Evolutionary conservation across 2,329 filamentous ascomycete genomes (phyloP).

Genomic region (Cryphonectria japonica): DNA sequence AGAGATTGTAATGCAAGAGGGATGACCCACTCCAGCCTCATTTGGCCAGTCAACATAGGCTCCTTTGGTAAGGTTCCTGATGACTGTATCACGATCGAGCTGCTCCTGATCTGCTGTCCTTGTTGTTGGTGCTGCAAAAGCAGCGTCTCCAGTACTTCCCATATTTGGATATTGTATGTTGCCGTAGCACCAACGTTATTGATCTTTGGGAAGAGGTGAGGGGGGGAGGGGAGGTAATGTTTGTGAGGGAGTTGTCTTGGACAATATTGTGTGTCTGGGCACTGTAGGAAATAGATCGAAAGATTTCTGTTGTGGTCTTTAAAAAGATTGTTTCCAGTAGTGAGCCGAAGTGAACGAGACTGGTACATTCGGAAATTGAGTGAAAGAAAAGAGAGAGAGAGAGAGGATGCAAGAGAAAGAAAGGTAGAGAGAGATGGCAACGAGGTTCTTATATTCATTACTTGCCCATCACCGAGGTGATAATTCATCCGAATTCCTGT

Average conservation of each 20-base stretch:
- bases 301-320: not conserved
- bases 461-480: too few relatives aligned
- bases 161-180: not conserved
- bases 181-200: not conserved
- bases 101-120: slow-evolving; percentile 12
- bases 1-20: not conserved
- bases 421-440: not conserved
- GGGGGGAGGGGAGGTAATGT: too few relatives aligned
- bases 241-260: not conserved
- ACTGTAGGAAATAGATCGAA: not conserved
- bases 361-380: not conserved
- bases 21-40: slow-evolving; percentile 47
- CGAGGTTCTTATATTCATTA: too few relatives aligned
- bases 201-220: too few relatives aligned
- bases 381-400: not conserved
- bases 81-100: slow-evolving; percentile 15
- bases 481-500: not conserved
- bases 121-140: not conserved
- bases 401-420: too few relatives aligned
- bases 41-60: slow-evolving; percentile 52
- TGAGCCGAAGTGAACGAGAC: not conserved
- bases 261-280: not conserved
- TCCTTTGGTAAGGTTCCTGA: slow-evolving; percentile 31
- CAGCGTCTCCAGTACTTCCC: not conserved
- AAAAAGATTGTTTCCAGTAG: not conserved